Percentiles rank a stretch among this genome's conserved stretches.
phyloP scores from a whole-genome alignment of 495 filamentous ascomycete genomes.

The Durotheca rogersii region DNA sequence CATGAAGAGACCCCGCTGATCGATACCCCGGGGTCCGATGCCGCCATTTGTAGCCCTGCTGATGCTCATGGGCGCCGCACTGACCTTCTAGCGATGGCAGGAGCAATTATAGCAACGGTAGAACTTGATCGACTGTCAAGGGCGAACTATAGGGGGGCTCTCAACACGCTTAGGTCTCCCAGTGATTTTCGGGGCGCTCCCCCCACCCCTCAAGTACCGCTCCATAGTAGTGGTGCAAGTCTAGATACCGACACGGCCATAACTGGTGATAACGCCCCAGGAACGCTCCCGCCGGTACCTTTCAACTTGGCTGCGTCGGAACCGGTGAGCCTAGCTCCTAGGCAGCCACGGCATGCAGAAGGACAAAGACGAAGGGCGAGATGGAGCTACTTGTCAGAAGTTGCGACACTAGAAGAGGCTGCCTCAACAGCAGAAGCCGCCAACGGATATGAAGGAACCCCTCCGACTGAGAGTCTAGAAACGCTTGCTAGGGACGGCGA shows the following conservation, averaged over 20 bases:
- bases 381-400: slow-evolving; percentile 33
- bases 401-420: slow-evolving; percentile 31
- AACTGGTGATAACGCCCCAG: neutral
- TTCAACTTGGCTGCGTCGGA: slow-evolving; percentile 21
- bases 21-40: slow-evolving; percentile 32
- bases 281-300: slow-evolving; percentile 12
- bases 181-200: slow-evolving; percentile 9
- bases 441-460: slow-evolving; percentile 1
- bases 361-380: slow-evolving; percentile 20
- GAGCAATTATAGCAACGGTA: slow-evolving; percentile 32
- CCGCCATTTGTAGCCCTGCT: neutral
- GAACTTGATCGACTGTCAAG: slow-evolving; percentile 32
- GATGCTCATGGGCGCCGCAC: slow-evolving; percentile 6
- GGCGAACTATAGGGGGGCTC: slow-evolving; percentile 4
- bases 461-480: slow-evolving; percentile 9
- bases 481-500: too few species aligned
- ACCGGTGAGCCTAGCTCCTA: slow-evolving; percentile 7
- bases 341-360: slow-evolving; percentile 14
- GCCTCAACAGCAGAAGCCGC: slow-evolving; percentile 8
- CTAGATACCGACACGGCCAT: slow-evolving; percentile 9
- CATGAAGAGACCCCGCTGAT: slow-evolving; percentile 32
- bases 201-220: slow-evolving; percentile 5
- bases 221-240: slow-evolving; percentile 1
- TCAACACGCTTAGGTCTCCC: slow-evolving; percentile 15
- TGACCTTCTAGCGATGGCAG: slow-evolving; percentile 27